Evolutionary conservation across 257 asterid genomes (phyloP).

Genomic region (Solanum sejunctum): DNA sequence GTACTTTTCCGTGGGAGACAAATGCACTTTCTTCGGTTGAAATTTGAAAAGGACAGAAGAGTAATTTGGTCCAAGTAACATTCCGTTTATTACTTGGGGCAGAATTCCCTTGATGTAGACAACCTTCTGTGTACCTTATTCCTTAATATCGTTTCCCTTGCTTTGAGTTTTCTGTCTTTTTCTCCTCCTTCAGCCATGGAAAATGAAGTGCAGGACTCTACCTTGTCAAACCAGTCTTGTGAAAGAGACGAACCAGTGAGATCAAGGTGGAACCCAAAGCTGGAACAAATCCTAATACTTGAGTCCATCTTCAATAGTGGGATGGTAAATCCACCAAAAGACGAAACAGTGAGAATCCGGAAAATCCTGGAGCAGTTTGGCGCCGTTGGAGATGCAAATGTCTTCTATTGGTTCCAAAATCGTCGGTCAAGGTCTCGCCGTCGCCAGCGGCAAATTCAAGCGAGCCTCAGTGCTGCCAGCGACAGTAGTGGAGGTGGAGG

Average conservation of each 20-base stretch:
- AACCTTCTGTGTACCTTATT: background rate
- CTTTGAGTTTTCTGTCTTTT: background rate
- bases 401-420: constrained; percentile 2
- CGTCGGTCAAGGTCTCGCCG: background rate
- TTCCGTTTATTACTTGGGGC: background rate
- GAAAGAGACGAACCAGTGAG: background rate
- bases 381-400: background rate
- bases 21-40: background rate
- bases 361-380: background rate
- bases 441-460: background rate
- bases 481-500: background rate
- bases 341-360: background rate
- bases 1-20: background rate
- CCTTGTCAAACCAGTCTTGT: background rate
- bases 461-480: background rate
- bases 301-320: background rate
- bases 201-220: background rate
- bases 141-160: background rate
- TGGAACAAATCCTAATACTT: background rate
- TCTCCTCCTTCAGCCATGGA: background rate
- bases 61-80: background rate
- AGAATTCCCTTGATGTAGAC: background rate
- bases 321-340: background rate
- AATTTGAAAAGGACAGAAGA: background rate
- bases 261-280: constrained; percentile 2